Base-by-base conservation (phyloP, 2,329 filamentous ascomycete genomes). In the Diaporthe vexans region DNA sequence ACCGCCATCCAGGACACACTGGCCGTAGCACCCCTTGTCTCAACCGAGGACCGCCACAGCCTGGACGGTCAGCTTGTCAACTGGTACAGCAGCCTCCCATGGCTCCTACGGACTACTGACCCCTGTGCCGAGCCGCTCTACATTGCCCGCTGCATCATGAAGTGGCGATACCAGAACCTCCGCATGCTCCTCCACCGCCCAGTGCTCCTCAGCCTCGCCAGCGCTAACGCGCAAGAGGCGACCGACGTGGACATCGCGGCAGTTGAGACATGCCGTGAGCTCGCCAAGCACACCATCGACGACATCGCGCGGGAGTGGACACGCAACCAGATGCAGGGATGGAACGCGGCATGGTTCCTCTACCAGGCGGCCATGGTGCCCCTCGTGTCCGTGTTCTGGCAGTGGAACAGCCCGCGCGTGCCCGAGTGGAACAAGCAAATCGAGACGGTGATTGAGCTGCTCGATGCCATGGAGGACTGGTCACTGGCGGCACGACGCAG, bases 331-430 rank as follows among this genome's bases (percentile, higher is more conserved):
- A 94, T 95, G 84, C 91, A 91, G 0, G 93, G 93, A 11, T 95
- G 93, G 94, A 94, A 94, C 80, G 94, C 92, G 0, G 93, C 94
- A 3, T 95, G 93, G 93, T 93, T 95, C 82, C 88, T 94, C 74
- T 95, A 94, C 83, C 94, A 95, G 81, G 93, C 94, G 0, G 91
- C 91, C 76, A 94, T 95, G 91, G 91, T 95, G 11, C 94, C 94
- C 0, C 88, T 96, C 1, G 89, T 96, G 15, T 93, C 90, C 29
- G 86, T 95, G 17, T 94, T 95, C 81, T 93, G 90, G 86, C 92
- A 94, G 80, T 86, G 85, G 82, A 84, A 86, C 74, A 86, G 83
- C 79, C 84, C 86, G 13, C 83, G 84, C 46, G 85, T 88, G 26
- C 79, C 84, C 17, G 85, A 88, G 76, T 91, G 89, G 87, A 87